These are phyloP conservation scores for Amylostereum chailletii DNA, from an alignment of 1,284 basidiomycete species.

Conservation along the genomic window DNA sequence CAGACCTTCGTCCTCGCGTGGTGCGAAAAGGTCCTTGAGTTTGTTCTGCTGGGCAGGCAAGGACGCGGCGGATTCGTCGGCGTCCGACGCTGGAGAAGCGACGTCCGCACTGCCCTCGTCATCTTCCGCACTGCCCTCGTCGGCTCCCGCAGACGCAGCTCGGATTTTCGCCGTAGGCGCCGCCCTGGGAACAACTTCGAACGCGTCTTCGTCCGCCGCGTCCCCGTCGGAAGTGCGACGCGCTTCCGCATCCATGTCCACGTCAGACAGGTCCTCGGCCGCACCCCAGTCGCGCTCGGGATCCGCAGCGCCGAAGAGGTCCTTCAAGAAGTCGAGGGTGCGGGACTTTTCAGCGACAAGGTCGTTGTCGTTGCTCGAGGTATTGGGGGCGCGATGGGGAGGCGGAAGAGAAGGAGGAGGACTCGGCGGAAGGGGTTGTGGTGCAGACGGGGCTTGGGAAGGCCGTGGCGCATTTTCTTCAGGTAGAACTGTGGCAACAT, in stretches of 20 bases:
- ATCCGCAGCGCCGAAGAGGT: conserved; percentile 37
- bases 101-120: conserved; percentile 15
- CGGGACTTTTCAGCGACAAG: conserved; percentile 36
- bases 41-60: conserved; percentile 18
- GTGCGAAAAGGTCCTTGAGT: conserved; percentile 65
- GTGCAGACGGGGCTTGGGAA: not conserved
- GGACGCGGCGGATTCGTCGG: conserved; percentile 4
- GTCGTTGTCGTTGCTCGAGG: conserved; percentile 18
- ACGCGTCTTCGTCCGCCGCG: conserved; percentile 15
- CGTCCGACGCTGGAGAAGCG: conserved; percentile 10
- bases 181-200: conserved; percentile 32
- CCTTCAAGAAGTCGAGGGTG: conserved; percentile 39
- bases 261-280: conserved; percentile 41
- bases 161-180: not conserved
- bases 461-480: conserved; percentile 1
- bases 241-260: conserved; percentile 36
- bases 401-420: not conserved
- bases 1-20: conserved; percentile 55
- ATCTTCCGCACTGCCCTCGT: conserved; percentile 9
- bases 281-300: conserved; percentile 43
- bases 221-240: conserved; percentile 8
- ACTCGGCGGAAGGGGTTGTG: conserved; percentile 2
- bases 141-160: not conserved
- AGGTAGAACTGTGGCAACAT: not conserved
- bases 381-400: conserved; percentile 3